Percentiles rank a stretch among this genome's conserved stretches.
These are phyloP conservation scores for Fusarium denticulatum DNA, from an alignment of 2,329 filamentous ascomycete species.

Conservation along the genomic window DNA sequence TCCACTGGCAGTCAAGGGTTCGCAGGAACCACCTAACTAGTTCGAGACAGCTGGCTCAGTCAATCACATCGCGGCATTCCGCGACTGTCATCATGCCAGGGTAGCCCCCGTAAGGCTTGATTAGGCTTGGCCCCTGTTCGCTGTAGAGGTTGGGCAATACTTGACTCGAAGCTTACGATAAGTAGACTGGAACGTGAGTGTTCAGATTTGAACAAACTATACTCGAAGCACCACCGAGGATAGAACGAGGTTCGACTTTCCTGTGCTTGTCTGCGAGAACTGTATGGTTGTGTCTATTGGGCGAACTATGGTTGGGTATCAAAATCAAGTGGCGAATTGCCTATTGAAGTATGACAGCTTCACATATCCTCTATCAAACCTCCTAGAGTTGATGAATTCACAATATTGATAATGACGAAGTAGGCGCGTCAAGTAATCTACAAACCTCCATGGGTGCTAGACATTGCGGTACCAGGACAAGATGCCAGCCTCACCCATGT, in stretches of 20 bases:
- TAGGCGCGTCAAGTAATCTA: background rate
- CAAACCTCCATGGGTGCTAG: background rate
- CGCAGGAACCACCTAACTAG: conserved; percentile 39
- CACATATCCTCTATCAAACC: background rate
- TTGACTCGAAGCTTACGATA: conserved; percentile 9
- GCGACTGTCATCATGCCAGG: conserved; percentile 25
- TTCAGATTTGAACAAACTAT: conserved; percentile 1
- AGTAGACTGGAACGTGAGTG: background rate
- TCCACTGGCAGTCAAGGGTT: conserved; percentile 36
- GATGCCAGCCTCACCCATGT: conserved; percentile 9
- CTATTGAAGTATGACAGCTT: background rate
- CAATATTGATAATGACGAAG: conserved; percentile 2
- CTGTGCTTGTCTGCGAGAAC: background rate
- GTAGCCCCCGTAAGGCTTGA: conserved; percentile 17
- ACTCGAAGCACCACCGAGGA: conserved; percentile 3
- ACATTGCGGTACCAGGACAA: conserved; percentile 9
- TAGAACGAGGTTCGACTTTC: background rate
- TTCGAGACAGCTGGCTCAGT: conserved; percentile 41
- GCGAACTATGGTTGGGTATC: background rate
- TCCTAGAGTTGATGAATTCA: background rate
- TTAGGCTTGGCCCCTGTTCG: conserved; percentile 21
- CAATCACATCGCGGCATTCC: conserved; percentile 27
- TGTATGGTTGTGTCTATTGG: background rate
- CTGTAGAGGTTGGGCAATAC: conserved; percentile 10
- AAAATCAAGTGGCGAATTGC: background rate